Percentiles rank a stretch among this genome's conserved stretches.
phyloP scores from a whole-genome alignment of 257 asterid species.

The Solanum pennellii region DNA sequence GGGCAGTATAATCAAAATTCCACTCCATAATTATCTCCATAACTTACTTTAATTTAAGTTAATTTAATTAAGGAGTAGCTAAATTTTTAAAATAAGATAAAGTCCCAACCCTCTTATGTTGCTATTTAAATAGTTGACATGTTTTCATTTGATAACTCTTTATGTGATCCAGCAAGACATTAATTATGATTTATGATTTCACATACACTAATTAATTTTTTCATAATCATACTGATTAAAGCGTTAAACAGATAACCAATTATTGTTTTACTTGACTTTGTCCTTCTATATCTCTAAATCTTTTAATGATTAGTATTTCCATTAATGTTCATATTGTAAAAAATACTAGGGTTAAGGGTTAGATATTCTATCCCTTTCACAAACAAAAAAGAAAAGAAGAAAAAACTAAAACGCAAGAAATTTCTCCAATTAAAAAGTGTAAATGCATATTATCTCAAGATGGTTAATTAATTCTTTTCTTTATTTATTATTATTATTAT shows the following conservation, averaged over 20 bases:
- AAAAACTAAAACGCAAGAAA: not conserved
- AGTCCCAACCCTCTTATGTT: not conserved
- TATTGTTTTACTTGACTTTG: not conserved
- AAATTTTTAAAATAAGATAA: not conserved
- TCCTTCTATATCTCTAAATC: not conserved
- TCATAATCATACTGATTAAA: not conserved
- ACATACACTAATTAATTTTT: not conserved
- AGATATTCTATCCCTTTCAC: not conserved
- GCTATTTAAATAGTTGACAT: not conserved
- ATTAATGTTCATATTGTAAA: not conserved
- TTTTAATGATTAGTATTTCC: not conserved
- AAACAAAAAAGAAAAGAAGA: not conserved
- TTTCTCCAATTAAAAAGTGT: not conserved
- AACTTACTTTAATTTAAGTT: not conserved
- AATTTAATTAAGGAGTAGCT: not conserved
- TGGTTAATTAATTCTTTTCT: not conserved
- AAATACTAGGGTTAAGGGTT: not conserved
- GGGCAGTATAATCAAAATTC: not conserved
- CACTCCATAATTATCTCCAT: not conserved
- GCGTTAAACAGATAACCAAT: not conserved
- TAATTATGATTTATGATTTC: not conserved
- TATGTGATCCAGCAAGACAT: not conserved
- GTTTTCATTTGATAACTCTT: not conserved
- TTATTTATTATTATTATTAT: not conserved
- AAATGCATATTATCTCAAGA: not conserved